A percentile compares a stretch with the other conserved stretches of the same genome.
Conservation (phyloP, 225 moss, liverwort and hornwort species). For the Polytrichum commune region DNA sequence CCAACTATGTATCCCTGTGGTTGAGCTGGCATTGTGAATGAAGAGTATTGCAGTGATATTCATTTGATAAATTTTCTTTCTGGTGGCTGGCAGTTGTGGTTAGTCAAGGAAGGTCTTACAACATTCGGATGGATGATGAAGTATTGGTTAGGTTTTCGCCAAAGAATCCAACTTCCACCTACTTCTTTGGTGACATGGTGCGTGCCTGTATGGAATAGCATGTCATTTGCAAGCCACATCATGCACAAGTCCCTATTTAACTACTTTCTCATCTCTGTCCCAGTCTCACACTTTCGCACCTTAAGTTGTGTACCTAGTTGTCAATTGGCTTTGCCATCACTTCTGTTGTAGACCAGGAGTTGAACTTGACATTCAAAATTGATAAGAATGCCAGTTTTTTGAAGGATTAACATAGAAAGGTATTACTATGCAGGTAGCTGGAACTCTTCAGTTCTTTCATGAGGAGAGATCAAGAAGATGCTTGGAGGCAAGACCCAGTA, state of each 20-base stretch:
- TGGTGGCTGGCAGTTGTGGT: conserved; percentile 49
- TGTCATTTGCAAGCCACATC: neutral
- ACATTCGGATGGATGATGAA: conserved; percentile 89
- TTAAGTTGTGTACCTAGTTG: too few relatives aligned
- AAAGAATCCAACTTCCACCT: conserved; percentile 81
- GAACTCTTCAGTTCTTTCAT: conserved; percentile 81
- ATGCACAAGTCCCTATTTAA: too few relatives aligned
- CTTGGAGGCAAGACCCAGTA: conserved; percentile 60
- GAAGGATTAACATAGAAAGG: neutral
- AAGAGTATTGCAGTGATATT: conserved; percentile 4
- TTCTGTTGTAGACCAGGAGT: too few relatives aligned
- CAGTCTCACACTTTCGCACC: too few relatives aligned
- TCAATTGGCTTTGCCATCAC: too few relatives aligned
- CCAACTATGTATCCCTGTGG: neutral
- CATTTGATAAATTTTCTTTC: neutral
- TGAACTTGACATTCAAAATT: neutral
- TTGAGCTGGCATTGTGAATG: conserved; percentile 1
- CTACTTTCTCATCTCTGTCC: too few relatives aligned
- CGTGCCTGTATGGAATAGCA: neutral
- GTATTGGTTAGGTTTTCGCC: conserved; percentile 92
- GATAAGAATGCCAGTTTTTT: neutral
- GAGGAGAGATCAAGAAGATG: conserved; percentile 84
- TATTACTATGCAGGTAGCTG: conserved; percentile 62
- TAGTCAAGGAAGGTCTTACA: conserved; percentile 84
- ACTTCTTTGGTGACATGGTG: conserved; percentile 88